Percentiles rank a stretch among this genome's conserved stretches.
phyloP scores from a whole-genome alignment of 2,329 filamentous ascomycete species.

The Epichloe hybrida region DNA sequence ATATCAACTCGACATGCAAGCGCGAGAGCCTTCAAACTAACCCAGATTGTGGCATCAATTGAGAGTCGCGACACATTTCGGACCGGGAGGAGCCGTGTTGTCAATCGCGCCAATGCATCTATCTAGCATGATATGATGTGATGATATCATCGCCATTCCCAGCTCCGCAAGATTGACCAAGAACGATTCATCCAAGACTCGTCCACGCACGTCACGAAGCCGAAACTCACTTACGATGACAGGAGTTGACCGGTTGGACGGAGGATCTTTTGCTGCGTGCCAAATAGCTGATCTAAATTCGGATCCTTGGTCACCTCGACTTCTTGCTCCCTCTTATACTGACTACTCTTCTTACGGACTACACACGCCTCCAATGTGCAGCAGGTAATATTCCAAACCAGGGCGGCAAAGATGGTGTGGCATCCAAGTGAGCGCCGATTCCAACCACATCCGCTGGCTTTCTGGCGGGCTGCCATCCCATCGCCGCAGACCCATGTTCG shows the following conservation, averaged over 20 bases:
- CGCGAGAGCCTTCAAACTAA: neutral
- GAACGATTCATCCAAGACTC: neutral
- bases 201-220: neutral
- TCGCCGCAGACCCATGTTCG: conserved; percentile 4
- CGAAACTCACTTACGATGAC: neutral
- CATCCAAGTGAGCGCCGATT: neutral
- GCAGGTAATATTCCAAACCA: neutral
- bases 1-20: no score
- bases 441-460: neutral
- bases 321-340: neutral
- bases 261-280: neutral
- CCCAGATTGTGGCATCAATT: neutral
- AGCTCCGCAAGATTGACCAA: neutral
- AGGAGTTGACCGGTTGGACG: neutral
- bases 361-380: neutral
- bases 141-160: no score
- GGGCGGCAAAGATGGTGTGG: neutral
- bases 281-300: neutral
- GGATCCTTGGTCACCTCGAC: neutral
- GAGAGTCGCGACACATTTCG: neutral
- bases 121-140: neutral
- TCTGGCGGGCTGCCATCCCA: neutral
- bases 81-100: neutral
- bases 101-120: neutral
- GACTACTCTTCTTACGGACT: neutral